Evolutionary conservation across 2,329 filamentous ascomycete species (phyloP).

Genomic region (Pseudogymnoascus sp.): DNA sequence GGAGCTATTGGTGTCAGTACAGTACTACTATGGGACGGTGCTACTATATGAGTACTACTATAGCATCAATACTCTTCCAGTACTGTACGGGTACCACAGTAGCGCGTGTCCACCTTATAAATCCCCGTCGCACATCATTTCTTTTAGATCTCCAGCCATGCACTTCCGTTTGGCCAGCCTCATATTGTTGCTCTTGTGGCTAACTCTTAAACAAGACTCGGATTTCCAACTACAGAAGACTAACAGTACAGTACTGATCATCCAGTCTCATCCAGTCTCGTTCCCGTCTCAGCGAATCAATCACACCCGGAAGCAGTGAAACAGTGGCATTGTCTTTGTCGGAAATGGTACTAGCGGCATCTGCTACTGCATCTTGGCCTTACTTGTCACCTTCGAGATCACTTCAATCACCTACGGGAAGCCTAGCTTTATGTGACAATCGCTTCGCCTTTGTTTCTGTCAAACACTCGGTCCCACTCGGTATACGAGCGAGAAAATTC

Average conservation of each 20-base stretch:
- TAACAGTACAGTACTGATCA: background rate
- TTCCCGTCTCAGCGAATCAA: background rate
- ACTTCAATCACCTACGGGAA: background rate
- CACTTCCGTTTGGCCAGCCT: background rate
- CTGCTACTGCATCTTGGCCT: background rate
- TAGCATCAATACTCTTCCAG: background rate
- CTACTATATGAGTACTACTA: background rate
- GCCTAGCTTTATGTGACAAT: background rate
- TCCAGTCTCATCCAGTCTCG: background rate
- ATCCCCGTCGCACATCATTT: constrained; percentile 1
- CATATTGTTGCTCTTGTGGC: background rate
- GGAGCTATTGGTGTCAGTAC: background rate
- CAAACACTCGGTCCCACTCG: background rate
- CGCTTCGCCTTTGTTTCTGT: background rate
- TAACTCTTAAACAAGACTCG: background rate
- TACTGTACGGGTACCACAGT: background rate
- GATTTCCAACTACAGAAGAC: background rate
- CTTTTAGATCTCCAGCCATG: background rate
- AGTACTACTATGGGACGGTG: background rate
- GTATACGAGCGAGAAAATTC: background rate
- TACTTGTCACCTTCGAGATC: background rate
- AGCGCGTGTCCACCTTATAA: background rate
- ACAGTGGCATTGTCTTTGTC: background rate
- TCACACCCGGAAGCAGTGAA: background rate
- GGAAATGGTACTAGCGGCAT: background rate